Conservation (phyloP, 1,284 basidiomycete species). For the Cryptococcus sp. region DNA sequence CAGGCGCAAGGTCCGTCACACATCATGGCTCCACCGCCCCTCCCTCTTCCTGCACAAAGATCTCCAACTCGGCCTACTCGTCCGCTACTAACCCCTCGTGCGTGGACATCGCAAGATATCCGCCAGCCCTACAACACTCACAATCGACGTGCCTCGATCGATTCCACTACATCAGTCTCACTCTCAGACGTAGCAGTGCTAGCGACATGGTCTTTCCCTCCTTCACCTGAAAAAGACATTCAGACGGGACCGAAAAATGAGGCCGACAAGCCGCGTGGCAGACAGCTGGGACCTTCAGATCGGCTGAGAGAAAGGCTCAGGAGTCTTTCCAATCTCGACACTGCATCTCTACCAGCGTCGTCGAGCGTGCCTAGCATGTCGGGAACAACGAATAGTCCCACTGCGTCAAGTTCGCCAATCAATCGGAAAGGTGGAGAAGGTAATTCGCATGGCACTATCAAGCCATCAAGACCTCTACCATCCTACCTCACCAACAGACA, state of each 20-base stretch:
- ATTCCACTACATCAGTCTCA: constrained; percentile 11
- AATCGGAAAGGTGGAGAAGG: too few relatives aligned
- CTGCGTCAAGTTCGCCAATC: neutral
- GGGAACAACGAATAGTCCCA: neutral
- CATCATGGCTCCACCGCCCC: neutral
- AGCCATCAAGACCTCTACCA: constrained; percentile 14
- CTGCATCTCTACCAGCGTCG: neutral
- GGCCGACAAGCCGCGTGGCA: neutral
- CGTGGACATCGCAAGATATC: neutral
- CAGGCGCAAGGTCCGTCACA: too few relatives aligned
- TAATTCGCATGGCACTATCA: neutral
- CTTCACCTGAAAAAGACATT: constrained; percentile 2
- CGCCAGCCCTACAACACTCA: constrained; percentile 7
- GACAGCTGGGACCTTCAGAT: constrained; percentile 8
- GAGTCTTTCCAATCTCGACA: constrained; percentile 18
- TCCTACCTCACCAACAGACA: constrained; percentile 16
- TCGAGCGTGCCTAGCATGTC: neutral
- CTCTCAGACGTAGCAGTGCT: constrained; percentile 25
- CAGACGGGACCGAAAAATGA: neutral
- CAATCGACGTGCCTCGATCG: constrained; percentile 9
- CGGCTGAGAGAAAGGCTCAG: constrained; percentile 18
- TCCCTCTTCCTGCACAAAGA: neutral
- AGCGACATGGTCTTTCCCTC: constrained; percentile 28
- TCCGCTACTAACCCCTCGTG: too few relatives aligned
- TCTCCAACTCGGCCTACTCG: neutral